A percentile compares a stretch with the other conserved stretches of the same genome.
These are phyloP conservation scores for Punctularia strigosozonata DNA, from an alignment of 768 basidiomycete genomes.

Conservation along the genomic window DNA sequence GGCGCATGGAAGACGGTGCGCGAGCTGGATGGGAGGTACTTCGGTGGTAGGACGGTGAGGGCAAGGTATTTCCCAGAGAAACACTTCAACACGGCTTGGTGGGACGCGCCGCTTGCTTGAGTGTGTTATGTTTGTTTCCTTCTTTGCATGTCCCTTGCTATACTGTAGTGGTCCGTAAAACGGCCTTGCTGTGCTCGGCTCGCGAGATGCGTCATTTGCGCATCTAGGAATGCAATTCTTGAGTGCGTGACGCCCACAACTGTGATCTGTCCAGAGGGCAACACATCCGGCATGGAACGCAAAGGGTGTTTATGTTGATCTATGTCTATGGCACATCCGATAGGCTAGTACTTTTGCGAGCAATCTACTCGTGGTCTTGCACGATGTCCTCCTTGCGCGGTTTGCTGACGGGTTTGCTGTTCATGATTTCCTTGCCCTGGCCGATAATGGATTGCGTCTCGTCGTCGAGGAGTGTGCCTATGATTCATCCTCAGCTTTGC, in stretches of 20 bases:
- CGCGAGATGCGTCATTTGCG: too few species aligned
- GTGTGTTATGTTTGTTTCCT: conserved; percentile 9
- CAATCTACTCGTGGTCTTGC: too few species aligned
- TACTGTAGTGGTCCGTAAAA: too few species aligned
- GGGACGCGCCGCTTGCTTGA: conserved; percentile 32
- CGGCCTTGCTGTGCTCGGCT: too few species aligned
- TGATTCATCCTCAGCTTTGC: conserved; percentile 2
- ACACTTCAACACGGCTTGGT: conserved; percentile 34
- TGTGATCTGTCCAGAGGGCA: too few species aligned
- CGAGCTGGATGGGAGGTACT: conserved; percentile 87
- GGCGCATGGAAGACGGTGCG: conserved; percentile 95
- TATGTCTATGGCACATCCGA: too few species aligned
- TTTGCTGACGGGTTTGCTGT: conserved; percentile 59
- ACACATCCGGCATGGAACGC: too few species aligned
- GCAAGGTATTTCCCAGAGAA: conserved; percentile 73
- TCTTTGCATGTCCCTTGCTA: too few species aligned
- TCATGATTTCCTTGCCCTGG: conserved; percentile 73
- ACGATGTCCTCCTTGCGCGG: conserved; percentile 97
- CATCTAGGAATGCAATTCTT: too few species aligned
- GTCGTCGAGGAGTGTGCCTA: conserved; percentile 78
- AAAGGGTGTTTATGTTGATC: too few species aligned
- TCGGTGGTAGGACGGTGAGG: conserved; percentile 75
- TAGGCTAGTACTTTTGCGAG: too few species aligned
- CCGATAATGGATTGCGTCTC: conserved; percentile 75
- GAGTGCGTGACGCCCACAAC: too few species aligned